Evolutionary conservation across 2,329 filamentous ascomycete genomes (phyloP).

Genomic region (Podosphaera leucotricha): DNA sequence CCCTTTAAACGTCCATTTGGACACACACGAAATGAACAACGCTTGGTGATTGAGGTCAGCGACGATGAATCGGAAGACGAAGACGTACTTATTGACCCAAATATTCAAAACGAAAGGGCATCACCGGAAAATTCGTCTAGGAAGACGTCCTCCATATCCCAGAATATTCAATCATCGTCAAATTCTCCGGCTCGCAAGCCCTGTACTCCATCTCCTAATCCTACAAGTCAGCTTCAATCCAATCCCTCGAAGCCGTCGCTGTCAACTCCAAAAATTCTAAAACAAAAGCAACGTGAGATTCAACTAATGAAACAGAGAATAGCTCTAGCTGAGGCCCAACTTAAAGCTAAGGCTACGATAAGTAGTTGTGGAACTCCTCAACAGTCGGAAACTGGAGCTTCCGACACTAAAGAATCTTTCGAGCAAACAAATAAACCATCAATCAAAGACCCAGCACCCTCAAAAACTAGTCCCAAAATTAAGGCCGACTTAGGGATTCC

Average conservation of each 20-base stretch:
- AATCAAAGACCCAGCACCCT: conserved; percentile 9
- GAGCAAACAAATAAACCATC: conserved; percentile 2
- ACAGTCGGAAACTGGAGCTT: conserved; percentile 3
- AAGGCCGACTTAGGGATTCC: background rate
- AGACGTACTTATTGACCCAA: conserved; percentile 42
- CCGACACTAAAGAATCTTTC: conserved; percentile 2
- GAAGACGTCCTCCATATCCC: conserved; percentile 14
- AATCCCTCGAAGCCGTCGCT: conserved; percentile 4
- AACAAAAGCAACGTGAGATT: conserved; percentile 32
- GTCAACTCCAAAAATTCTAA: conserved; percentile 19
- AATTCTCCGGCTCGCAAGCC: conserved; percentile 5
- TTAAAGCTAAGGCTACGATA: conserved; percentile 9
- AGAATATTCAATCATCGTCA: conserved; percentile 17
- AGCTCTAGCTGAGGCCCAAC: conserved; percentile 13
- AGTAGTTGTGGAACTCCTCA: conserved; percentile 15
- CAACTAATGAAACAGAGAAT: conserved; percentile 29
- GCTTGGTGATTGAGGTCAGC: conserved; percentile 65
- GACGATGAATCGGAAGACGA: conserved; percentile 40
- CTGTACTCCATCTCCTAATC: conserved; percentile 10
- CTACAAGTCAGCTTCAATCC: conserved; percentile 5
- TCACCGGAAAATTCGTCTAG: conserved; percentile 9
- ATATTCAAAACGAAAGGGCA: conserved; percentile 25
- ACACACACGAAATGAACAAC: conserved; percentile 31
- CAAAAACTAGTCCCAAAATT: background rate
- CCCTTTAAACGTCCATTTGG: conserved; percentile 33